phyloP scores from a whole-genome alignment of 495 filamentous ascomycete species.

The Daldinia grandis region DNA sequence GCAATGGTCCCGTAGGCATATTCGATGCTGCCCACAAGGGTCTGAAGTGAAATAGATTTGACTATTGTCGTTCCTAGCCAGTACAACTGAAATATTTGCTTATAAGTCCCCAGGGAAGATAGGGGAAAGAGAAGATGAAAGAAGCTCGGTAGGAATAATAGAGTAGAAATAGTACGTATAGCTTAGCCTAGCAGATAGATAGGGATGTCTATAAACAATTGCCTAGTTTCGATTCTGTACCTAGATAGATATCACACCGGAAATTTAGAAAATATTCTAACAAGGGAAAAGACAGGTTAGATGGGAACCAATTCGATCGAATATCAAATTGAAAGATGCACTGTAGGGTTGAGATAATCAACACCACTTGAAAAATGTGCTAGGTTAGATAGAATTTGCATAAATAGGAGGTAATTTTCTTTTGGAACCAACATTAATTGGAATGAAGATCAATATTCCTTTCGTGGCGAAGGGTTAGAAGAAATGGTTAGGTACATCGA shows the following conservation, averaged over 20 bases:
- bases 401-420: background rate
- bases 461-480: no score
- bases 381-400: no score
- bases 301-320: background rate
- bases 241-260: background rate
- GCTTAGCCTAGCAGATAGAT: background rate
- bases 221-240: background rate
- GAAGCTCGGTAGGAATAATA: background rate
- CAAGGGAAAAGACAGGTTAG: background rate
- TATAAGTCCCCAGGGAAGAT: background rate
- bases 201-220: background rate
- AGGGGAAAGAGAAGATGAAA: background rate
- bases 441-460: no score
- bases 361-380: background rate
- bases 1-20: constrained; percentile 27
- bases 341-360: background rate
- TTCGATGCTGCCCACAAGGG: constrained; percentile 18
- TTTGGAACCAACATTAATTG: background rate
- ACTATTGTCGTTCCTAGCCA: constrained; percentile 5
- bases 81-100: background rate
- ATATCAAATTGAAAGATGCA: background rate
- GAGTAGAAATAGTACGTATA: background rate
- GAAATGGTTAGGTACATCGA: no score
- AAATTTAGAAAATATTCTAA: background rate
- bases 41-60: constrained; percentile 16